A percentile compares a stretch with the other conserved stretches of the same genome.
Conservation (phyloP, 2,329 filamentous ascomycete species). For the Penicillium sp. region DNA sequence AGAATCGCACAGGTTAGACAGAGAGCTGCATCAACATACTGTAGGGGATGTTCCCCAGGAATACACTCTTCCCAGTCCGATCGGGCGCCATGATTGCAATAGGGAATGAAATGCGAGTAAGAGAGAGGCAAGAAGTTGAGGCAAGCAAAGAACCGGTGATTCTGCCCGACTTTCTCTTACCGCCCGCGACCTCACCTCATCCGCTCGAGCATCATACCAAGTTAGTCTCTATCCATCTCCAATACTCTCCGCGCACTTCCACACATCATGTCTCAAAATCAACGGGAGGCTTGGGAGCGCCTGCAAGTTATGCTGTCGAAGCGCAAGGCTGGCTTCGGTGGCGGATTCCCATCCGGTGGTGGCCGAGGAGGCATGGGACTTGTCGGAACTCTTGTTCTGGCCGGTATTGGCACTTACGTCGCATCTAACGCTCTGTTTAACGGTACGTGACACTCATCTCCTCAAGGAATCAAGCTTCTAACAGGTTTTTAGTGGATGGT, state of each 20-base stretch:
- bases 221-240: constrained; percentile 24
- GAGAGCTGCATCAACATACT: constrained; percentile 51
- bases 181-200: constrained; percentile 28
- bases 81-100: constrained; percentile 45
- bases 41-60: constrained; percentile 63
- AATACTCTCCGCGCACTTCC: constrained; percentile 20
- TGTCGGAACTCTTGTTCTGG: constrained; percentile 55
- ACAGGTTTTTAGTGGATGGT: constrained; percentile 70
- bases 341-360: constrained; percentile 53
- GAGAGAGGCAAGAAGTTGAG: constrained; percentile 9
- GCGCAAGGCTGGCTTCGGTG: constrained; percentile 44
- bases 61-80: constrained; percentile 47
- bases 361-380: constrained; percentile 56
- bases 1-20: constrained; percentile 11
- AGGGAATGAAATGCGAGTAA: constrained; percentile 3
- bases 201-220: constrained; percentile 23
- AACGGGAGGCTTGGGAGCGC: constrained; percentile 65
- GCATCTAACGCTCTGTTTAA: constrained; percentile 65
- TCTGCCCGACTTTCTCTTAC: constrained; percentile 33
- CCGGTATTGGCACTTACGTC: constrained; percentile 46
- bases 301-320: constrained; percentile 63
- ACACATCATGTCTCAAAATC: constrained; percentile 52
- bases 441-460: constrained; percentile 47
- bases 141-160: constrained; percentile 16
- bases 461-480: constrained; percentile 4